Percentiles rank a stretch among this genome's conserved stretches.
Conservation (phyloP, 2,329 filamentous ascomycete species). For the Paracorniculantispora psalliotae region DNA sequence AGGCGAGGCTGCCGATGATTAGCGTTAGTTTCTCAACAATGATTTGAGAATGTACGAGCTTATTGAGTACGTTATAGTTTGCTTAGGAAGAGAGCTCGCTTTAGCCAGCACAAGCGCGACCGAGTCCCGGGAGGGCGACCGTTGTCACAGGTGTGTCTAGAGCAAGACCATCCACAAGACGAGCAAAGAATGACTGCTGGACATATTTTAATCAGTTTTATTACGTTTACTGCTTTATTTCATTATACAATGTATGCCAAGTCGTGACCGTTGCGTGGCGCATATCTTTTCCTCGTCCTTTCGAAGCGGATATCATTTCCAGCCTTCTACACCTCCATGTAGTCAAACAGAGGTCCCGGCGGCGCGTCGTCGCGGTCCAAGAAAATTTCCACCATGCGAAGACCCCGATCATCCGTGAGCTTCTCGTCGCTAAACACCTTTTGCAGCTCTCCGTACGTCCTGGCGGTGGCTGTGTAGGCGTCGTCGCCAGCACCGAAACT, state of each 20-base stretch:
- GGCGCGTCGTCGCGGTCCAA: constrained; percentile 29
- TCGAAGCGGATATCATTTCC: constrained; percentile 6
- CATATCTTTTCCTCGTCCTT: no score
- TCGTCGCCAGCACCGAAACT: constrained; percentile 43
- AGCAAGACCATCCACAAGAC: no score
- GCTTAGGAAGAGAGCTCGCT: no score
- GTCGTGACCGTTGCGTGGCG: no score
- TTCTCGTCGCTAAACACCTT: constrained; percentile 24
- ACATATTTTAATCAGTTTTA: neutral
- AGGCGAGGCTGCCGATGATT: no score
- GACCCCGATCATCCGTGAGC: constrained; percentile 18
- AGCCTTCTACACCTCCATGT: constrained; percentile 16
- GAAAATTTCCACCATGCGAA: constrained; percentile 30
- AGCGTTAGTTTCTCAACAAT: no score
- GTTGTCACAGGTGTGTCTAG: no score
- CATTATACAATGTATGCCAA: neutral
- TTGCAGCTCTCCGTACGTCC: constrained; percentile 42
- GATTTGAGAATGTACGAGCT: no score
- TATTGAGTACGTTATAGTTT: no score
- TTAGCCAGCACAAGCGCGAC: no score
- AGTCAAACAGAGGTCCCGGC: constrained; percentile 18
- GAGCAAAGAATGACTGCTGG: no score
- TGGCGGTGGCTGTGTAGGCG: constrained; percentile 34
- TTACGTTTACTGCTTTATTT: neutral
- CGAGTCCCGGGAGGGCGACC: no score